Evolutionary conservation across 768 basidiomycete genomes (phyloP), one percentile per base, ranked within the genome.

Genomic region (Tylopilus cervinicoccineus): DNA sequence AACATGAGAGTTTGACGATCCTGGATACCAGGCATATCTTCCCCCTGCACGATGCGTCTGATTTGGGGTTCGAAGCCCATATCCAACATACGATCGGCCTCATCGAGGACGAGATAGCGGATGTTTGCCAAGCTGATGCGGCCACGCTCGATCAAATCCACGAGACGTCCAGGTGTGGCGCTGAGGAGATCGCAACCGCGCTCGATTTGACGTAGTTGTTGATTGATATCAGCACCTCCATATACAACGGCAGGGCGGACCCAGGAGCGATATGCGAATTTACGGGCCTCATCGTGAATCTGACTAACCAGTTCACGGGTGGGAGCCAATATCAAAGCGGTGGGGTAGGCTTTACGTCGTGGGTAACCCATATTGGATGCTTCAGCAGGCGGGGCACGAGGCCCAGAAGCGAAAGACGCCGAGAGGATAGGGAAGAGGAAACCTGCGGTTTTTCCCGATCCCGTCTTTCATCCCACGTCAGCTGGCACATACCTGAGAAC

Each of bases 31-130:
- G 96, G 93, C 96, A 99, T 99, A 67, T 99, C 96, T 63, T 93
- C 93, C 58, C 90, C 89, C 70, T 99, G 91, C 17, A 99, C 96
- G 64, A 99, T 99, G 27, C 93, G 81, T 55, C 96, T 82, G 63
- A 99, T 99, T 73, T 98, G 96, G 47, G 96, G 96, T 71, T 99
- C 96, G 78, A 99, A 99, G 86, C 96, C 96, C 96, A 99, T 99
- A 76, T 99, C 96, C 64, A 99, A 81, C 96, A 99, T 99, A 63
- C 96, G 89, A 76, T 99, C 96, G 52, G 96, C 96, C 74, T 99
- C 96, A 62, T 99, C 96, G 46, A 99, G 86, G 23, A 99, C 96
- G 49, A 99, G 86, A 70, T 96, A 98, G 61, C 91, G 87, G 75
- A 99, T 86, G 72, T 97, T 97, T 57, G 91, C 83, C 53, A 99